Base-by-base conservation (phyloP, 1,284 basidiomycete genomes). In the Earliella scabrosa region DNA sequence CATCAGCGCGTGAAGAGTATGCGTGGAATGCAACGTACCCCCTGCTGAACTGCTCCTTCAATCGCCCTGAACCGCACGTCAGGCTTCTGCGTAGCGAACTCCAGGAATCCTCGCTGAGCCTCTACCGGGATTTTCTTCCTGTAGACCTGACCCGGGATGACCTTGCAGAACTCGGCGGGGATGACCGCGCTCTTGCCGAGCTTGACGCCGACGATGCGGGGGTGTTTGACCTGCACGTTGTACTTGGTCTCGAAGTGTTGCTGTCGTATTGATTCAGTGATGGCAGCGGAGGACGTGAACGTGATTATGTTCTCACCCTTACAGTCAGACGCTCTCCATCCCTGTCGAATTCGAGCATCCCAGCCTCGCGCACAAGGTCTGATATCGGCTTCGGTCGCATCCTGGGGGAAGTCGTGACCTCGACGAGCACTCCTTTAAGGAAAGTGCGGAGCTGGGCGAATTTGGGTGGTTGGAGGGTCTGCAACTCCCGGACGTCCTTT, bases 141-240 rank as follows among this genome's bases (percentile, higher is more conserved):
- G 66, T 73, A 80, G 4, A 81, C 61, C 54, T 83, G 82, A 0
- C 79, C 78, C 0, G 68, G 66, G 24, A 69, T 56, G 4, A 84
- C 67, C 0, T 57, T 55, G 59, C 79, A 80, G 1, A 80, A 56
- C 58, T 84, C 81, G 0, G 75, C 70, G 0, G 82, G 82, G 14
- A 81, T 65, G 14, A 80, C 64, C 2, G 56, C 46, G 6, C 50
- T 49, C 23, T 43, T 49, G 34, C 56, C 56, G 13, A 52, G 20
- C 23, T 31, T 47, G 9, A 52, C 43, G 20, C 56, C 56, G 23
- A 53, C 29, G 20, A 21, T 40, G 6, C 26, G 24, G 13, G 54
- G 49, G 13, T 26, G 21, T 9, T 21, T 29, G 9, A 56, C 49
- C 8, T 16, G n/a, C 2, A n/a, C 20, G 24, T 47, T 36, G 20